Percentiles rank a stretch among this genome's conserved stretches.
These are phyloP conservation scores for Coemansia sp. DNA, from an alignment of 192 early-diverging fungal species.

Conservation along the genomic window DNA sequence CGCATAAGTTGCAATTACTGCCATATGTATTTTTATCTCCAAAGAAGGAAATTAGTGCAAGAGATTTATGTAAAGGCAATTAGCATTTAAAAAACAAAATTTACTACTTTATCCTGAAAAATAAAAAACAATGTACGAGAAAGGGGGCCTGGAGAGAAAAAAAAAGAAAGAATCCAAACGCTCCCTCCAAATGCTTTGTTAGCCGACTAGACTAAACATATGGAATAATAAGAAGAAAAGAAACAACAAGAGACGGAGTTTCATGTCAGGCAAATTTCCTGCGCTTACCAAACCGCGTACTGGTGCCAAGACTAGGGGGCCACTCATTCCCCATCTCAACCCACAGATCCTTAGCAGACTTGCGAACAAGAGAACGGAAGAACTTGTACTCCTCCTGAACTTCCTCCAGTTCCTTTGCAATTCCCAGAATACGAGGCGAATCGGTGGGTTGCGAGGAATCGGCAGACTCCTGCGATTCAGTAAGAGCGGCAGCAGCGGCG, in stretches of 20 bases:
- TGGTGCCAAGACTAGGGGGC: constrained; percentile 35
- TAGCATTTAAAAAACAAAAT: too few species aligned
- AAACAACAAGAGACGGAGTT: not conserved
- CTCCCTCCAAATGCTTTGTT: too few species aligned
- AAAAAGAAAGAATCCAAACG: too few species aligned
- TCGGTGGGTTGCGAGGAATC: not conserved
- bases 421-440: constrained; percentile 9
- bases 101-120: too few species aligned
- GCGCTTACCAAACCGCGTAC: constrained; percentile 46
- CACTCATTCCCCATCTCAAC: constrained; percentile 48
- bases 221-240: not conserved
- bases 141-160: too few species aligned
- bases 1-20: too few species aligned
- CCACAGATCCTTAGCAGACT: constrained; percentile 49
- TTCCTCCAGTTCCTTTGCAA: constrained; percentile 33
- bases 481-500: constrained; percentile 3
- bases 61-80: too few species aligned
- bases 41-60: too few species aligned
- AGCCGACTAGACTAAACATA: not conserved
- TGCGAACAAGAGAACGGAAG: constrained; percentile 27
- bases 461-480: not conserved
- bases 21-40: too few species aligned
- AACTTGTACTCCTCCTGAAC: constrained; percentile 43
- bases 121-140: too few species aligned
- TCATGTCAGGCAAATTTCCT: constrained; percentile 24